Conservation (phyloP, 139 green algal species). For the Pseudopediastrum boryanum region DNA sequence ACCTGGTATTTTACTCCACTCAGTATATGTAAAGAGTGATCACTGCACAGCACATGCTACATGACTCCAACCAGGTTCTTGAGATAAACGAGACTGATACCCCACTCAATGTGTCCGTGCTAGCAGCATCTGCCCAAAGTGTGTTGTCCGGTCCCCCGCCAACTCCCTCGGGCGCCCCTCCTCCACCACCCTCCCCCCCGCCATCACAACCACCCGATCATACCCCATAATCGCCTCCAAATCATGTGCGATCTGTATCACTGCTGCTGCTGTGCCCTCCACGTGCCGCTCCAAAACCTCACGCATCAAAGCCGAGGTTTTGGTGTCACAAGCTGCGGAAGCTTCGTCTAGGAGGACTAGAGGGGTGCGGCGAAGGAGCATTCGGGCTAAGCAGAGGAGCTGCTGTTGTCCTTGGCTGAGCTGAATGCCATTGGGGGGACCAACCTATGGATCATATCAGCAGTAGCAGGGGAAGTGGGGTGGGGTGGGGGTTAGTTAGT, state of each 20-base stretch:
- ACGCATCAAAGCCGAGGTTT: conserved; percentile 63
- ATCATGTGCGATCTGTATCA: conserved; percentile 79
- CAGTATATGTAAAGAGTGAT: too few species aligned
- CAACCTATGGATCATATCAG: conserved; percentile 12
- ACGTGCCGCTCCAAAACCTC: conserved; percentile 31
- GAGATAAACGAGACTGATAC: too few species aligned
- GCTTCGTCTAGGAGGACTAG: conserved; percentile 80
- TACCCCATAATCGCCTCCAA: conserved; percentile 56
- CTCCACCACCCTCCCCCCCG: conserved; percentile 63
- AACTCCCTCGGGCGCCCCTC: conserved; percentile 49
- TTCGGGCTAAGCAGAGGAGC: conserved; percentile 77
- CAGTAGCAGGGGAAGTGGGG: not conserved
- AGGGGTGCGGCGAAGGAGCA: conserved; percentile 59
- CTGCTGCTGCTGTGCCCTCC: conserved; percentile 10
- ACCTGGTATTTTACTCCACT: too few species aligned
- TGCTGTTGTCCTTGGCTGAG: conserved; percentile 75
- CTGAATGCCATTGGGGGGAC: conserved; percentile 6
- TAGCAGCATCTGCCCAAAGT: conserved; percentile 13
- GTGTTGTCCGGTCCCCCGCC: not conserved
- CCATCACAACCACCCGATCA: conserved; percentile 70
- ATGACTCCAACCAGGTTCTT: too few species aligned
- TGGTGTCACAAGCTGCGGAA: conserved; percentile 62
- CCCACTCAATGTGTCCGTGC: too few species aligned
- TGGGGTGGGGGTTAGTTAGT: not conserved
- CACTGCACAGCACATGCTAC: too few species aligned